Percentiles rank a stretch among this genome's conserved stretches.
Evolutionary conservation across 2,329 filamentous ascomycete species (phyloP).

Genomic region (Pseudopyrenochaeta lycopersici): DNA sequence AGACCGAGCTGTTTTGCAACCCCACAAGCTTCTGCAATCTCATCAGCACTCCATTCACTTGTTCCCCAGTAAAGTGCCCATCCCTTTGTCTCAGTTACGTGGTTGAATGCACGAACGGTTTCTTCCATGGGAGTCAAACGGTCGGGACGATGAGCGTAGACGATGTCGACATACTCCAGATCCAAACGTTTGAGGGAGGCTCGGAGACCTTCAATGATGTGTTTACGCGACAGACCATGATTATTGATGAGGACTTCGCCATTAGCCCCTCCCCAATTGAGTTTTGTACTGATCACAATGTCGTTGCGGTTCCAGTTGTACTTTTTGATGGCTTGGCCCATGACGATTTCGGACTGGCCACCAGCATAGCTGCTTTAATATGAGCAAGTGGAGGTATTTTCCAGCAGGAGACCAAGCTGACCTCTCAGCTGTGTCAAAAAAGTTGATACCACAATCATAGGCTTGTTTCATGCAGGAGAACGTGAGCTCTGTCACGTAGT

Average conservation of each 20-base stretch:
- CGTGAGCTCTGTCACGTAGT: too few relatives aligned
- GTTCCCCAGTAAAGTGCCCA: slow-evolving; percentile 75
- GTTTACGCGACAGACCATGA: slow-evolving; percentile 73
- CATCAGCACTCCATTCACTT: slow-evolving; percentile 66
- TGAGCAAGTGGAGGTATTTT: background rate
- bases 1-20: slow-evolving; percentile 68
- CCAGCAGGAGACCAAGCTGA: too few relatives aligned
- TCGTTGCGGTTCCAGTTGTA: slow-evolving; percentile 63
- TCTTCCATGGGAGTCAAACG: slow-evolving; percentile 75
- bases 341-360: slow-evolving; percentile 64
- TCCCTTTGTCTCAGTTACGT: slow-evolving; percentile 71
- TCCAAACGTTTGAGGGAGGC: slow-evolving; percentile 66
- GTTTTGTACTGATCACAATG: slow-evolving; percentile 56
- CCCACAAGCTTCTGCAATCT: slow-evolving; percentile 68
- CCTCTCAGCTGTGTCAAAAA: slow-evolving; percentile 39
- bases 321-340: slow-evolving; percentile 66
- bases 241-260: slow-evolving; percentile 67
- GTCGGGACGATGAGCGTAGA: slow-evolving; percentile 75
- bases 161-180: slow-evolving; percentile 72
- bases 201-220: slow-evolving; percentile 73
- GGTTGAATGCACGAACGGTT: slow-evolving; percentile 75
- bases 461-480: slow-evolving; percentile 64
- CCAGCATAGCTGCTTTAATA: slow-evolving; percentile 50
- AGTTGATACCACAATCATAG: slow-evolving; percentile 62
- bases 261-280: slow-evolving; percentile 68